phyloP scores from a whole-genome alignment of 1,284 basidiomycete genomes.

The Caloboletus inedulis region DNA sequence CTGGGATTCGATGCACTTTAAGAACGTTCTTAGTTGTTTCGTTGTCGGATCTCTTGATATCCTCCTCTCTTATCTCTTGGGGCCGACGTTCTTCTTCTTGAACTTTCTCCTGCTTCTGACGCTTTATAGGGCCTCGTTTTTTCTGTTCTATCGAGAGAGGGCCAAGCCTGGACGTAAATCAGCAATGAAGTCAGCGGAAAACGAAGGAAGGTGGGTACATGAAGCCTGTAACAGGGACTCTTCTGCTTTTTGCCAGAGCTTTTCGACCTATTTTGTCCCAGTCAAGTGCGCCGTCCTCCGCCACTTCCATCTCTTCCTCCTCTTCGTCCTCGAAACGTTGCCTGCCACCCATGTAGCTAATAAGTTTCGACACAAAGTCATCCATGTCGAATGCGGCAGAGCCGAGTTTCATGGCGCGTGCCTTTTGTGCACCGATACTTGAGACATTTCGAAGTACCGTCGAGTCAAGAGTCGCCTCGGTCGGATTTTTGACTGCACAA shows the following conservation, averaged over 20 bases:
- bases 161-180: conserved; percentile 55
- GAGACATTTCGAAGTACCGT: conserved; percentile 68
- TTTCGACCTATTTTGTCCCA: conserved; percentile 76
- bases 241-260: conserved; percentile 68
- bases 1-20: conserved; percentile 40
- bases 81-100: conserved; percentile 66
- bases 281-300: conserved; percentile 48
- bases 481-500: conserved; percentile 65
- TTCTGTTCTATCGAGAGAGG: conserved; percentile 77
- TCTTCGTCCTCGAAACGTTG: conserved; percentile 47
- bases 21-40: conserved; percentile 80
- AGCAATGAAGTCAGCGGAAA: background rate
- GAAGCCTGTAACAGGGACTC: conserved; percentile 73
- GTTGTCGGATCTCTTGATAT: conserved; percentile 73
- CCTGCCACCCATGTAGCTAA: conserved; percentile 69
- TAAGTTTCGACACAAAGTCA: conserved; percentile 72
- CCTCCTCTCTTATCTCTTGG: conserved; percentile 72
- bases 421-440: conserved; percentile 70
- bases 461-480: conserved; percentile 79
- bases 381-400: conserved; percentile 80
- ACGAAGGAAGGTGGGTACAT: conserved; percentile 54
- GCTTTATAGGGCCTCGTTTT: conserved; percentile 55
- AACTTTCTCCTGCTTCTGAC: conserved; percentile 70
- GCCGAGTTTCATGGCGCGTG: conserved; percentile 82
- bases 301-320: conserved; percentile 44